Percentiles rank a stretch among this genome's conserved stretches.
phyloP scores from a whole-genome alignment of 139 green algal genomes.

The Astrephomene gubernaculifera region DNA sequence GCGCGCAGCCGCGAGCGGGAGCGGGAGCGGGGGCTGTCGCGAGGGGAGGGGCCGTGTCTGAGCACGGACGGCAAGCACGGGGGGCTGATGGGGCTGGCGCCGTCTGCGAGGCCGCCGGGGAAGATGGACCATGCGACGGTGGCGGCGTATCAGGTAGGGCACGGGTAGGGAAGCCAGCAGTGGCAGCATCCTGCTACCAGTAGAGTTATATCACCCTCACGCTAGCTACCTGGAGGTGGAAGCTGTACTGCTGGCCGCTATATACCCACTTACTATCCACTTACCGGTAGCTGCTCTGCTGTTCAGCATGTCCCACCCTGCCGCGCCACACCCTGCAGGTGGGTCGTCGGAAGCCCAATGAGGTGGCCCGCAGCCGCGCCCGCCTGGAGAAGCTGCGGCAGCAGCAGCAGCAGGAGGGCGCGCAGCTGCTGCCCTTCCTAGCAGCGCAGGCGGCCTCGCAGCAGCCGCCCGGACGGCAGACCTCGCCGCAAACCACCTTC shows the following conservation, averaged over 20 bases:
- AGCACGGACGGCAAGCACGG: constrained; percentile 20
- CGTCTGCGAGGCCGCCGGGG: constrained; percentile 23
- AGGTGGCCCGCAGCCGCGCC: background rate
- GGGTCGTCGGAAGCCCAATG: constrained; percentile 6
- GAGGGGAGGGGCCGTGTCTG: background rate
- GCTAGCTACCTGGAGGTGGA: too few relatives aligned
- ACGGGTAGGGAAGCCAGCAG: too few relatives aligned
- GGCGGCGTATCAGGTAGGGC: constrained; percentile 44
- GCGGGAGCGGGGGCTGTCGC: background rate
- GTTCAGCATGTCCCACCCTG: too few relatives aligned
- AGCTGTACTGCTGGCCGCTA: too few relatives aligned
- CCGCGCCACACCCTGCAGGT: background rate
- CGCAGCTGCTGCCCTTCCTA: constrained; percentile 15
- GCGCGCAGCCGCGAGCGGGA: constrained; percentile 28
- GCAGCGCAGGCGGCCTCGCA: background rate
- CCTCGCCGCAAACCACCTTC: too few relatives aligned
- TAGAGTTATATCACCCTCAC: too few relatives aligned
- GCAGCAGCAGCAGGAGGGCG: background rate
- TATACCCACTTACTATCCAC: too few relatives aligned
- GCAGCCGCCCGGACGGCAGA: background rate
- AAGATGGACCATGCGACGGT: constrained; percentile 60
- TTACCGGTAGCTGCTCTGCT: too few relatives aligned
- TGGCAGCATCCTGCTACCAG: too few relatives aligned
- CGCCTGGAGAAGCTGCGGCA: background rate
- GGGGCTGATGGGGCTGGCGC: constrained; percentile 22